Percentiles rank a stretch among this genome's conserved stretches.
These are phyloP conservation scores for Exobasidium rhododendri DNA, from an alignment of 1,284 basidiomycete species.

Conservation along the genomic window DNA sequence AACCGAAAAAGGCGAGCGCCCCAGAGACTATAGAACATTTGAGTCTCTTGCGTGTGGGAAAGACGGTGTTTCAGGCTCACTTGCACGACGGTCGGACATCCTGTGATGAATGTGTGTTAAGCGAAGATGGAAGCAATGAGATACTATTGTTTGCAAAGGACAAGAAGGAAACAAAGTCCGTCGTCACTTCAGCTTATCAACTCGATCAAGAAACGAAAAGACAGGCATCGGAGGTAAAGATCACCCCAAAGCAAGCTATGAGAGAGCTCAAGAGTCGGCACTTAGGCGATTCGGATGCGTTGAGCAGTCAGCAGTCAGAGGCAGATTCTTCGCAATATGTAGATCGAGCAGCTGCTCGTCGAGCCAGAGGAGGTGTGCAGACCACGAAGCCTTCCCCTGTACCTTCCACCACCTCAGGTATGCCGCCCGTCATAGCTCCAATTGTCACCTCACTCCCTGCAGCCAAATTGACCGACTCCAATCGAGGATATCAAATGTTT, in stretches of 20 bases:
- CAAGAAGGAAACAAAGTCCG: neutral
- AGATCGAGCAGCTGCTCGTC: neutral
- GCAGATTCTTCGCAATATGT: neutral
- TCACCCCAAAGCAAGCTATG: neutral
- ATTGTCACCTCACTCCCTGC: neutral
- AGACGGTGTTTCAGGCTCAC: constrained; percentile 22
- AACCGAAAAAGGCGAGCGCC: constrained; percentile 20
- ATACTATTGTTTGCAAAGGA: neutral
- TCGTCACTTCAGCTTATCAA: neutral
- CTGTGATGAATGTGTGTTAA: neutral
- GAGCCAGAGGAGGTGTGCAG: neutral
- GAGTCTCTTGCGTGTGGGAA: constrained; percentile 20
- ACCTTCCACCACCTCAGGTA: neutral
- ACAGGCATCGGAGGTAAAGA: neutral
- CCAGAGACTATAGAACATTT: constrained; percentile 18
- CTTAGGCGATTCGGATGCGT: neutral
- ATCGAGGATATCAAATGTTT: constrained; percentile 5
- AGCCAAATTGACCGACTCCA: neutral
- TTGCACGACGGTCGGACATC: constrained; percentile 1
- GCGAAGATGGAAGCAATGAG: neutral
- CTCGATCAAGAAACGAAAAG: neutral
- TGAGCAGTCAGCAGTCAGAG: neutral
- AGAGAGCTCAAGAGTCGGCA: neutral
- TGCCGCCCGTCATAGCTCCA: neutral
- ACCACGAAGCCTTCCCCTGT: neutral